Percentiles rank a stretch among this genome's conserved stretches.
phyloP scores from a whole-genome alignment of 2,329 filamentous ascomycete species.

The Didymella keratinophila region DNA sequence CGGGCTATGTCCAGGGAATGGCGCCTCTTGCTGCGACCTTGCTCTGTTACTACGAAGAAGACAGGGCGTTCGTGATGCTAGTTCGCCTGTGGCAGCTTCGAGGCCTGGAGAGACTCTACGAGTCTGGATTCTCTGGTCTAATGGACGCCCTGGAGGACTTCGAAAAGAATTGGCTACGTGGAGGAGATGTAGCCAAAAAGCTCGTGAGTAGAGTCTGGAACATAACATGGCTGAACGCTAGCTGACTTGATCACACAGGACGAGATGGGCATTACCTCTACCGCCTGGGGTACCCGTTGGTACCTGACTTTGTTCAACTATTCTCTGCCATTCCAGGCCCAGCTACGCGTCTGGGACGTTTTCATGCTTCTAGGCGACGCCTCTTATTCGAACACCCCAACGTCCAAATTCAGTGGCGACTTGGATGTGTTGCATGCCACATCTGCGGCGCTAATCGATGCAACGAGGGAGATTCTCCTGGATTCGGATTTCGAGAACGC shows the following conservation, averaged over 20 bases:
- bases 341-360: slow-evolving; percentile 96
- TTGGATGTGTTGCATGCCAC: slow-evolving; percentile 91
- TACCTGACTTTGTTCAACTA: slow-evolving; percentile 98
- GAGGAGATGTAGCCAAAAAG: slow-evolving; percentile 79
- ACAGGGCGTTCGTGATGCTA: slow-evolving; percentile 92
- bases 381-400: slow-evolving; percentile 53
- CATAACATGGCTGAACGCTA: slow-evolving; percentile 4
- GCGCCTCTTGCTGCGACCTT: slow-evolving; percentile 90
- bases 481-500: slow-evolving; percentile 96
- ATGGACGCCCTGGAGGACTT: slow-evolving; percentile 88
- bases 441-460: slow-evolving; percentile 88
- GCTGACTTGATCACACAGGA: slow-evolving; percentile 58
- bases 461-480: slow-evolving; percentile 84
- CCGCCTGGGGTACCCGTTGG: slow-evolving; percentile 96
- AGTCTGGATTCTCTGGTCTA: slow-evolving; percentile 82
- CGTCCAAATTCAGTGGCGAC: slow-evolving; percentile 62
- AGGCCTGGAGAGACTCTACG: slow-evolving; percentile 84
- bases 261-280: slow-evolving; percentile 81
- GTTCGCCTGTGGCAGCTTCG: slow-evolving; percentile 92
- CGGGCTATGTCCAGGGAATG: slow-evolving; percentile 98
- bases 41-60: slow-evolving; percentile 96
- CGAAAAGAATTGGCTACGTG: slow-evolving; percentile 79
- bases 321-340: slow-evolving; percentile 90
- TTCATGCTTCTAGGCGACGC: slow-evolving; percentile 92
- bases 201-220: slow-evolving; percentile 65